These are phyloP conservation scores for Phlyctochytrium arcticum DNA, from an alignment of 192 early-diverging fungal species.

Conservation along the genomic window DNA sequence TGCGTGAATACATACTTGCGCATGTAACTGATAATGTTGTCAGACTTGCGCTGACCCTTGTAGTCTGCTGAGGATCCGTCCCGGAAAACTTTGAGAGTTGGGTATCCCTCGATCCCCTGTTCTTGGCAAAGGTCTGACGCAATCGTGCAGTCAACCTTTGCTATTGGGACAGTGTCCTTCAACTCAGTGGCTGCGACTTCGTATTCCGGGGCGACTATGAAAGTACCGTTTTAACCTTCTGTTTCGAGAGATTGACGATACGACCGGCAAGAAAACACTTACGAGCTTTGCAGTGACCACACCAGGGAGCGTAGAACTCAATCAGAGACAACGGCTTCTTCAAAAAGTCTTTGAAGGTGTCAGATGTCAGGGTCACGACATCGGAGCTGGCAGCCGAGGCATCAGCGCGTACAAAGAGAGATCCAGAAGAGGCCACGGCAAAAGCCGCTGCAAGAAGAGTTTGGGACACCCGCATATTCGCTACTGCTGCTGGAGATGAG, in stretches of 20 bases:
- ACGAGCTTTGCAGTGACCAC: slow-evolving; percentile 87
- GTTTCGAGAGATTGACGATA: slow-evolving; percentile 1
- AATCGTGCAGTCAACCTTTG: slow-evolving; percentile 97
- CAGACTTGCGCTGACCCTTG: slow-evolving; percentile 82
- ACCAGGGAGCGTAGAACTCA: slow-evolving; percentile 98
- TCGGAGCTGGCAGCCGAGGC: slow-evolving; percentile 31
- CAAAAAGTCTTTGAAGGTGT: slow-evolving; percentile 61
- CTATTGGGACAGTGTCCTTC: slow-evolving; percentile 73
- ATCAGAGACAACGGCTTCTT: slow-evolving; percentile 73
- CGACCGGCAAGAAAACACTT: not conserved
- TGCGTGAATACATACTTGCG: slow-evolving; percentile 59
- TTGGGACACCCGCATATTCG: no score
- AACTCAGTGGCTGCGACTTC: slow-evolving; percentile 85
- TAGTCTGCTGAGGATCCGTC: slow-evolving; percentile 69
- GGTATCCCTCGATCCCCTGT: slow-evolving; percentile 83
- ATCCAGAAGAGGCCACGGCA: no score
- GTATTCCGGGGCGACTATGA: slow-evolving; percentile 81
- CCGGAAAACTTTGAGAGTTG: slow-evolving; percentile 87
- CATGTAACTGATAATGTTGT: slow-evolving; percentile 88
- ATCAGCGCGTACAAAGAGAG: slow-evolving; percentile 6
- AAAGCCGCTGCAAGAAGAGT: no score
- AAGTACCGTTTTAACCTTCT: not conserved
- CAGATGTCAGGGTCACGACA: slow-evolving; percentile 44
- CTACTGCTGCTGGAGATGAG: no score
- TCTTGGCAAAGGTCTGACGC: slow-evolving; percentile 79